phyloP scores from a whole-genome alignment of 2,329 filamentous ascomycete genomes.

The Orbilia blumenaviensis region DNA sequence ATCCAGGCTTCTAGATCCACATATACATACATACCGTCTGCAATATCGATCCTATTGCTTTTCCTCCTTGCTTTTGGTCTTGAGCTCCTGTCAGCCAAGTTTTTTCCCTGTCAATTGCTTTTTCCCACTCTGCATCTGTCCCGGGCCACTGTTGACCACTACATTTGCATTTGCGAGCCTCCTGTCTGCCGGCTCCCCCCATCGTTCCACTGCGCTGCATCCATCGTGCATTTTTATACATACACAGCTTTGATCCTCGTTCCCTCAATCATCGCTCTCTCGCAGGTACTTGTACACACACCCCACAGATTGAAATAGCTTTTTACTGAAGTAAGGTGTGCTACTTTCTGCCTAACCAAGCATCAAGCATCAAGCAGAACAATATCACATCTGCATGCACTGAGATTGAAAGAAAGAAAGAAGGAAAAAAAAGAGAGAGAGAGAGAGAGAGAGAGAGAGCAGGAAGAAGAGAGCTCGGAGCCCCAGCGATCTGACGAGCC shows the following conservation, averaged over 20 bases:
- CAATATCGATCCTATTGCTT: slow-evolving; percentile 28
- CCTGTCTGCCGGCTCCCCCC: slow-evolving; percentile 7
- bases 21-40: neutral
- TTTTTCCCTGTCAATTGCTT: neutral
- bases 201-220: slow-evolving; percentile 48
- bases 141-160: neutral
- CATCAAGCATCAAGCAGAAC: slow-evolving; percentile 23
- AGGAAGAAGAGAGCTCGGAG: slow-evolving; percentile 49
- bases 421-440: too few species aligned
- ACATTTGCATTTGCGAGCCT: neutral
- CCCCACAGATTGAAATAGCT: slow-evolving; percentile 24
- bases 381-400: slow-evolving; percentile 41
- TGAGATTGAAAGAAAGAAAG: too few species aligned
- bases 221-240: slow-evolving; percentile 47
- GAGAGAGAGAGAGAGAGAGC: too few species aligned
- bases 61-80: too few species aligned
- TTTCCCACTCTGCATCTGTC: neutral
- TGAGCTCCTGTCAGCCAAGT: slow-evolving; percentile 5
- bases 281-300: slow-evolving; percentile 31
- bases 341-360: slow-evolving; percentile 30
- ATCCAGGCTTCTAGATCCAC: neutral
- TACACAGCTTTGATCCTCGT: slow-evolving; percentile 24
- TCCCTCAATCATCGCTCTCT: neutral
- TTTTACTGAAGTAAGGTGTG: slow-evolving; percentile 41
- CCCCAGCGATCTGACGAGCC: slow-evolving; percentile 44